Evolutionary conservation across 2,329 filamentous ascomycete species (phyloP).

Genomic region (Penicillium sp.): DNA sequence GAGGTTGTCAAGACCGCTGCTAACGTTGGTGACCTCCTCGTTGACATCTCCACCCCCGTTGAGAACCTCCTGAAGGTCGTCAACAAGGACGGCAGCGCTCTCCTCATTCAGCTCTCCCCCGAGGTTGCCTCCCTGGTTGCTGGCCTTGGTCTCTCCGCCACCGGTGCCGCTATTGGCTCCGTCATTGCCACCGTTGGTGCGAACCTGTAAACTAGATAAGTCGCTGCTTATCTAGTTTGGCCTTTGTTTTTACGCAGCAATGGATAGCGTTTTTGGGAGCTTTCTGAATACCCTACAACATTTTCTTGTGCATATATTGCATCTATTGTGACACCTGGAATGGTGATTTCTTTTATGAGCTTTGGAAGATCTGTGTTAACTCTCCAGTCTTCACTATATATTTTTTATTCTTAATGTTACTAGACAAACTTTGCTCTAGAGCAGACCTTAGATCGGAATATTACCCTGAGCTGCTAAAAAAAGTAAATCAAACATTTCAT

Average conservation of each 20-base stretch:
- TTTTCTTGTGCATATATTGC: conserved; percentile 15
- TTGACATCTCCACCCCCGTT: conserved; percentile 25
- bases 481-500: neutral
- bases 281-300: conserved; percentile 14
- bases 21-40: conserved; percentile 29
- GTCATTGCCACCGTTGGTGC: conserved; percentile 27
- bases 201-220: conserved; percentile 25
- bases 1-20: conserved; percentile 26
- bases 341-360: conserved; percentile 16
- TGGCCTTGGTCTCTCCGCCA: conserved; percentile 28
- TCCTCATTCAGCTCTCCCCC: conserved; percentile 30
- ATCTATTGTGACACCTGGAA: conserved; percentile 10
- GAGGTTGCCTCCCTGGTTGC: conserved; percentile 24
- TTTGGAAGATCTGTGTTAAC: neutral
- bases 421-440: neutral
- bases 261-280: conserved; percentile 20
- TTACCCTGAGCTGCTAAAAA: neutral
- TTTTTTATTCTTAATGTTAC: neutral
- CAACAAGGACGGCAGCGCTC: conserved; percentile 23
- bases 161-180: conserved; percentile 29
- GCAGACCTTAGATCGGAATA: neutral
- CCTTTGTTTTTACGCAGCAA: conserved; percentile 20
- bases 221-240: conserved; percentile 5
- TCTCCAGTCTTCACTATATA: conserved; percentile 1
- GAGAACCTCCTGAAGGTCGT: conserved; percentile 28